A percentile compares a stretch with the other conserved stretches of the same genome.
Evolutionary conservation across 192 early-diverging fungal species (phyloP).

Genomic region (Dimargaris cristalligena): DNA sequence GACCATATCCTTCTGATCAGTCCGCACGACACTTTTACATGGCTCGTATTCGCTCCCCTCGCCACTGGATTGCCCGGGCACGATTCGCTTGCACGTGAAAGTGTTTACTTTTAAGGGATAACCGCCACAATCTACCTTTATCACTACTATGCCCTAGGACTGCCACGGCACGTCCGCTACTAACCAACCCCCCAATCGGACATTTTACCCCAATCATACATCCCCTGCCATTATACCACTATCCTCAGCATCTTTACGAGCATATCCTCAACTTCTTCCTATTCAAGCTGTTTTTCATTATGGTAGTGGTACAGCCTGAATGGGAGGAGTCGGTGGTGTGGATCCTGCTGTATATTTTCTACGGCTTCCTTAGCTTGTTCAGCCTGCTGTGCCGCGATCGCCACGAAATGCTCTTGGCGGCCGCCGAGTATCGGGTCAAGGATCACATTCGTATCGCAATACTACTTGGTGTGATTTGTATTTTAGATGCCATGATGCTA

Average conservation of each 20-base stretch:
- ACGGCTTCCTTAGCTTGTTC: constrained; percentile 2
- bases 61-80: not conserved
- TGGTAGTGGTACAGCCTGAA: constrained; percentile 6
- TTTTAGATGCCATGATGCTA: not conserved
- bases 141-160: not conserved
- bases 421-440: not conserved
- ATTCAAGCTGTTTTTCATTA: constrained; percentile 10
- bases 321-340: constrained; percentile 8
- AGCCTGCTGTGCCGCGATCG: constrained; percentile 5
- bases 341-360: constrained; percentile 8
- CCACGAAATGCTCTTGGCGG: constrained; percentile 10
- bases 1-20: too few relatives aligned
- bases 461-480: constrained; percentile 1
- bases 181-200: not conserved
- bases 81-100: not conserved
- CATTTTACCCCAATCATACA: not conserved
- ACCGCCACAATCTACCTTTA: not conserved
- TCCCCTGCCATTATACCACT: not conserved
- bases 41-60: too few relatives aligned
- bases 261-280: constrained; percentile 9
- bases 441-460: constrained; percentile 2
- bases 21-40: too few relatives aligned
- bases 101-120: not conserved
- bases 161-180: not conserved
- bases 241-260: not conserved